Base-by-base conservation (phyloP, 2,329 filamentous ascomycete species). In the Alternaria brassicae region DNA sequence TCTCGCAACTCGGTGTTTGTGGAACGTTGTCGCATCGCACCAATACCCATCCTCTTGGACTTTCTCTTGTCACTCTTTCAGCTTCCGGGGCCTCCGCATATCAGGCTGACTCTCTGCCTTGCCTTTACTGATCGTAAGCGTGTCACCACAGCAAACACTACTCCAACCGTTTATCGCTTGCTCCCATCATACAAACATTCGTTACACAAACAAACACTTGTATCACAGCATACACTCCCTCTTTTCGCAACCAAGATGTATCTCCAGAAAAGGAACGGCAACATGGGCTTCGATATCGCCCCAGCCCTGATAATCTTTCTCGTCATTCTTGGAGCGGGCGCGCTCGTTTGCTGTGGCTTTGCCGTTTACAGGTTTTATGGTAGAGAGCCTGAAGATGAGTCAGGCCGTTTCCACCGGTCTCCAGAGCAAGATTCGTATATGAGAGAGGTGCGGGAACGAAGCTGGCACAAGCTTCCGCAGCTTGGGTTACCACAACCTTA, bases 371-470 rank as follows among this genome's bases (percentile, higher is more conserved):
- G 71, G 8, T 69, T 72, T 42, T 64, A 58, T 25, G 50, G 61
- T 8, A 61, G 56, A 3, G 60, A 60, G 3, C 23, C 49, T 8
- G 51, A 60, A 10, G 57, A 62, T 4, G 51, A 65, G 8, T 48
- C 42, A 1, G 30, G 19, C 6, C 60, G 41, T 27, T 54, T 47
- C 47, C 51, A 59, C 3, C 59, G 71, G 21, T 58, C 63, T 2
- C 61, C 64, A 15, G 70, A 69, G 28, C 74, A 77, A 49, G 67
- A 72, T n/a, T 65, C 66, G n/a, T 77, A 77, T 15, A 77, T 77
- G 74, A 51, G 68, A 13, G 68, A 75, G 47, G 72, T 76, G 4
- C 53, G 74, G 27, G 67, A 69, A 27, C 57, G 73, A 50, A 71
- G 66, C 42, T 61, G 71, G 62, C 56, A 55, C 51, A 68, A 54